Evolutionary conservation across 1,284 basidiomycete species (phyloP).

Genomic region (Quambalaria eucalypti): DNA sequence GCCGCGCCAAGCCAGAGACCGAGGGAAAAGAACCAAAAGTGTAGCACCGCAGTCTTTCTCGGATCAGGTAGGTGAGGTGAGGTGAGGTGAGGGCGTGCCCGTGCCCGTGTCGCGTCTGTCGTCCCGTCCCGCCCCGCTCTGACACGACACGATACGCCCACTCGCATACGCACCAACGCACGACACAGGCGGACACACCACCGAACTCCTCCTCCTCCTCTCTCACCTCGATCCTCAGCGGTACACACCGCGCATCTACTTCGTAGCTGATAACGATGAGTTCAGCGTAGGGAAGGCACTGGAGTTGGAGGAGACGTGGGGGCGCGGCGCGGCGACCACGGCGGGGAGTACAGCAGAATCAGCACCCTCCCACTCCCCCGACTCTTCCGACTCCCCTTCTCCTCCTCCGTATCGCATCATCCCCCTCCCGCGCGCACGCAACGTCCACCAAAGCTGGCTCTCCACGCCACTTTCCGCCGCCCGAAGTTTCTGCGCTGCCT

Average conservation of each 20-base stretch:
- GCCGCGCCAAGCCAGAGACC: not conserved
- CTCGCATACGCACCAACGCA: not conserved
- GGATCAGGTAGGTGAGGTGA: not conserved
- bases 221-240: constrained; percentile 65
- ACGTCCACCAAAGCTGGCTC: constrained; percentile 32
- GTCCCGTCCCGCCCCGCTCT: too few species aligned
- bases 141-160: not conserved
- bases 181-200: constrained; percentile 93
- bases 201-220: constrained; percentile 71
- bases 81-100: too few species aligned
- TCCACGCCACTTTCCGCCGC: constrained; percentile 24
- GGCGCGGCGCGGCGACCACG: not conserved
- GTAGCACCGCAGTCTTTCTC: not conserved
- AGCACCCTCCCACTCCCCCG: constrained; percentile 73
- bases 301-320: constrained; percentile 55
- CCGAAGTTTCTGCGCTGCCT: constrained; percentile 17
- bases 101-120: too few species aligned
- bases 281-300: constrained; percentile 66
- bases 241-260: constrained; percentile 70
- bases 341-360: constrained; percentile 44
- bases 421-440: constrained; percentile 71
- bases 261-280: constrained; percentile 70
- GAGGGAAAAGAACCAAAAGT: not conserved
- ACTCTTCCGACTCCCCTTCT: constrained; percentile 39
- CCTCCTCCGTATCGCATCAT: constrained; percentile 51